Conservation (phyloP, 257 asterid genomes). For the Solanum sejunctum region DNA sequence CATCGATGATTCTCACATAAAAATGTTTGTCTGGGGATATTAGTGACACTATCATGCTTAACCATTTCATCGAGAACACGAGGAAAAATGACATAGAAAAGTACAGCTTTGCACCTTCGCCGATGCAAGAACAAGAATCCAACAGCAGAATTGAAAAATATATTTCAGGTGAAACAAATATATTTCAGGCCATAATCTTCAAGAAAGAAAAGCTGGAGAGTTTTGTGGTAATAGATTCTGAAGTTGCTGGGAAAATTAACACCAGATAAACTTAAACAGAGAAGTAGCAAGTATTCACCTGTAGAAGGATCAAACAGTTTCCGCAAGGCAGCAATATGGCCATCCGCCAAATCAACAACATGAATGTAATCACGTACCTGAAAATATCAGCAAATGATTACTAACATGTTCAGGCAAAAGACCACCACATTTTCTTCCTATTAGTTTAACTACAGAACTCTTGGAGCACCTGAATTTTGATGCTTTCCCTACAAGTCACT, state of each 20-base stretch:
- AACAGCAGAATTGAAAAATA: neutral
- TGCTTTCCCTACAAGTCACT: neutral
- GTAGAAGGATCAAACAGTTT: neutral
- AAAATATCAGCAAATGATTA: neutral
- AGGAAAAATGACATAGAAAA: neutral
- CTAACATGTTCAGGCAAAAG: neutral
- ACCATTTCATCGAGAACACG: neutral
- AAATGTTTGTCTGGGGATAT: neutral
- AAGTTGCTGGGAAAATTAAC: neutral
- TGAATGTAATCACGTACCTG: slow-evolving; percentile 4
- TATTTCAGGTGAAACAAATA: neutral
- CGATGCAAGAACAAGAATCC: neutral
- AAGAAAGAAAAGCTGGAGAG: neutral
- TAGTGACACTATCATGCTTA: neutral
- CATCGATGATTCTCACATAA: neutral
- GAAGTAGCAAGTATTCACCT: neutral
- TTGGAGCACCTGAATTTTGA: neutral
- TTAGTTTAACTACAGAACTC: neutral
- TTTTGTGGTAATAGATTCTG: neutral
- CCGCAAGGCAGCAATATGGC: neutral
- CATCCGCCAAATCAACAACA: slow-evolving; percentile 2
- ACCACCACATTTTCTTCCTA: neutral
- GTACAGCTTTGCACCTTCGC: neutral
- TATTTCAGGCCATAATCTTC: neutral
- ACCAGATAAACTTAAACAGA: neutral